phyloP scores from a whole-genome alignment of 495 filamentous ascomycete species.

The Saxophila tyrrhenica region DNA sequence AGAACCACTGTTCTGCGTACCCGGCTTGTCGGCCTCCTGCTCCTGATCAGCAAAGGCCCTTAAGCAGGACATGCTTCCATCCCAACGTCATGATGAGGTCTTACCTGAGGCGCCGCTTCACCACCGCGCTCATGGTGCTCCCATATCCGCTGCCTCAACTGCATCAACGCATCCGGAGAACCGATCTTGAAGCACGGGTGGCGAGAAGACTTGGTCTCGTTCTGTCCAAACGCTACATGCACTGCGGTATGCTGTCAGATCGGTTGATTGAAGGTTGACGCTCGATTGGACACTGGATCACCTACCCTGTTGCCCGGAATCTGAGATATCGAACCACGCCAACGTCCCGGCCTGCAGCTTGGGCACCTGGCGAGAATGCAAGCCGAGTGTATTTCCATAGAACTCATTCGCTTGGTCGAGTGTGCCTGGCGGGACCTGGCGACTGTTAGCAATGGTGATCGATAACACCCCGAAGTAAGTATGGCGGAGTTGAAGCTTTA shows the following conservation, averaged over 20 bases:
- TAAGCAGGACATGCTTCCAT: too few relatives aligned
- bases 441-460: too few relatives aligned
- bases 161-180: conserved; percentile 34
- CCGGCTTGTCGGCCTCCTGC: conserved; percentile 44
- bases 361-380: conserved; percentile 41
- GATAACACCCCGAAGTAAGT: too few relatives aligned
- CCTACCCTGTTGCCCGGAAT: conserved; percentile 41
- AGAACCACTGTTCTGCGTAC: conserved; percentile 40
- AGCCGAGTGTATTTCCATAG: conserved; percentile 44
- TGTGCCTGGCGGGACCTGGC: conserved; percentile 41
- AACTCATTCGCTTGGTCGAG: conserved; percentile 43
- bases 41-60: neutral
- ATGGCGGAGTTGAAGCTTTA: too few relatives aligned
- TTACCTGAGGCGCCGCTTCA: conserved; percentile 32
- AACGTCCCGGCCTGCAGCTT: conserved; percentile 37
- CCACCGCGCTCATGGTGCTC: conserved; percentile 41
- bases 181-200: conserved; percentile 49
- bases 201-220: conserved; percentile 35
- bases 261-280: too few relatives aligned
- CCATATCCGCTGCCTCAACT: conserved; percentile 41
- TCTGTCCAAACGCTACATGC: conserved; percentile 43
- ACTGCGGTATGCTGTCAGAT: conserved; percentile 21
- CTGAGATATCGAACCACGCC: conserved; percentile 43
- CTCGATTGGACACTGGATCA: too few relatives aligned
- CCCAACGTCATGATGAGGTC: too few relatives aligned